Percentiles rank a stretch among this genome's conserved stretches.
Evolutionary conservation across 2,329 filamentous ascomycete species (phyloP).

Genomic region (Parastagonospora avenae): DNA sequence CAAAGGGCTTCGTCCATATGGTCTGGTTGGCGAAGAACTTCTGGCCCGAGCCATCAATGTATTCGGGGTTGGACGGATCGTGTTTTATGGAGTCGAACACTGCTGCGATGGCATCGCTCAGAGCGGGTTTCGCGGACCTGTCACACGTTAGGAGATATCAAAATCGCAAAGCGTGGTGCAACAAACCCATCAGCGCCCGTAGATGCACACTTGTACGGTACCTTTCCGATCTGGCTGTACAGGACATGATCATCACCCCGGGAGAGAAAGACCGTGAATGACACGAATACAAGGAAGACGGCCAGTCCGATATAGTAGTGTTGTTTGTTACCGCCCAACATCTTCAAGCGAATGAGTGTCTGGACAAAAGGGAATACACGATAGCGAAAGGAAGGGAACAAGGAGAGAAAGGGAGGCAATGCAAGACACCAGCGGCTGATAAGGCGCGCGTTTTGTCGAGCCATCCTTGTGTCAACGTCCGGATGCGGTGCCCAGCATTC

Average conservation of each 20-base stretch:
- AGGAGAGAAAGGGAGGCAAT: background rate
- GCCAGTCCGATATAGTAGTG: slow-evolving; percentile 14
- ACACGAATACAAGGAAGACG: slow-evolving; percentile 13
- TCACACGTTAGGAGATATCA: background rate
- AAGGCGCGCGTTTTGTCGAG: no score
- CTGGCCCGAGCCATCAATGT: slow-evolving; percentile 15
- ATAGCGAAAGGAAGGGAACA: background rate
- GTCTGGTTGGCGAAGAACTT: background rate
- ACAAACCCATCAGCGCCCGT: slow-evolving; percentile 1
- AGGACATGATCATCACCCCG: slow-evolving; percentile 3
- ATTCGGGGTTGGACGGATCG: slow-evolving; percentile 12
- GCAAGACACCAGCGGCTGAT: background rate
- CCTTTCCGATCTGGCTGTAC: slow-evolving; percentile 6
- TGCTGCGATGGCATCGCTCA: slow-evolving; percentile 18
- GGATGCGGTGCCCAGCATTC: no score
- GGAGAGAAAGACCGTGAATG: slow-evolving; percentile 16
- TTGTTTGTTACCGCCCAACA: slow-evolving; percentile 19
- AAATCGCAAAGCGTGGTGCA: background rate
- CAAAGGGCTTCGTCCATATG: background rate
- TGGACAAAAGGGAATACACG: background rate
- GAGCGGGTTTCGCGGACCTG: slow-evolving; percentile 8
- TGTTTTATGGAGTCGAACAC: slow-evolving; percentile 22
- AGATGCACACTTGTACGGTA: slow-evolving; percentile 10
- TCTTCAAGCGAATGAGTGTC: slow-evolving; percentile 5
- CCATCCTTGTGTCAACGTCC: no score